Percentiles rank a stretch among this genome's conserved stretches.
Evolutionary conservation across 1,139 yeast genomes (phyloP).

Genomic region (Scheffersomyces segobiensis): DNA sequence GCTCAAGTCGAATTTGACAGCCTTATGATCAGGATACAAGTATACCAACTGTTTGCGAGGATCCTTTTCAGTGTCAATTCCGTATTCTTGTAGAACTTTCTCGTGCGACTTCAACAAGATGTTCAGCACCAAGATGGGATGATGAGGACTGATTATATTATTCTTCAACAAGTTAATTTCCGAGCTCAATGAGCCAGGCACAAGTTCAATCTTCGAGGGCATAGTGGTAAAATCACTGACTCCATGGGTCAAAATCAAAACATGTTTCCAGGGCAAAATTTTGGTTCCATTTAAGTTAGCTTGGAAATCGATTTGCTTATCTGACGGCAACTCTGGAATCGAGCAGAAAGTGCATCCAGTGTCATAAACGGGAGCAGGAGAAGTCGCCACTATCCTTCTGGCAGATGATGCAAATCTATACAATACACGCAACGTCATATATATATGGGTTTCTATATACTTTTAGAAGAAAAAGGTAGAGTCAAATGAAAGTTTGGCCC

Average conservation of each 20-base stretch:
- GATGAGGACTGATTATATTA: conserved; percentile 34
- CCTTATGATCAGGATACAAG: conserved; percentile 58
- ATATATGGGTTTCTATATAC: not conserved
- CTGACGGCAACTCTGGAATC: conserved; percentile 42
- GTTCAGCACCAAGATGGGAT: conserved; percentile 57
- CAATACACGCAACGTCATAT: not conserved
- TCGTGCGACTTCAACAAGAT: conserved; percentile 13
- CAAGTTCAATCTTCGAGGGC: conserved; percentile 59
- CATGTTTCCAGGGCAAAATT: conserved; percentile 55
- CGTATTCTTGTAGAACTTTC: not conserved
- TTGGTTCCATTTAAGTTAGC: conserved; percentile 48
- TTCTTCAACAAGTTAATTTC: conserved; percentile 32
- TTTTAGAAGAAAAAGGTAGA: not conserved
- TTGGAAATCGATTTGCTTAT: conserved; percentile 40
- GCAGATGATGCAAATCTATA: conserved; percentile 5
- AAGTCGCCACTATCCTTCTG: conserved; percentile 14
- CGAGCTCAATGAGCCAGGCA: conserved; percentile 43
- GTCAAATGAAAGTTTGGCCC: not conserved
- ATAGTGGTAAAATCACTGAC: conserved; percentile 35
- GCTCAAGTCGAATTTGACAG: conserved; percentile 32
- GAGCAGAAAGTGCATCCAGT: conserved; percentile 66
- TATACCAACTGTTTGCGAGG: conserved; percentile 27
- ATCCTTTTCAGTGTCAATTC: not conserved
- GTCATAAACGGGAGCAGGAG: conserved; percentile 55
- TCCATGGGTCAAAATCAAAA: conserved; percentile 50